Percentiles rank a stretch among this genome's conserved stretches.
Conservation (phyloP, 495 filamentous ascomycete genomes). For the Talaromyces wortmannii region DNA sequence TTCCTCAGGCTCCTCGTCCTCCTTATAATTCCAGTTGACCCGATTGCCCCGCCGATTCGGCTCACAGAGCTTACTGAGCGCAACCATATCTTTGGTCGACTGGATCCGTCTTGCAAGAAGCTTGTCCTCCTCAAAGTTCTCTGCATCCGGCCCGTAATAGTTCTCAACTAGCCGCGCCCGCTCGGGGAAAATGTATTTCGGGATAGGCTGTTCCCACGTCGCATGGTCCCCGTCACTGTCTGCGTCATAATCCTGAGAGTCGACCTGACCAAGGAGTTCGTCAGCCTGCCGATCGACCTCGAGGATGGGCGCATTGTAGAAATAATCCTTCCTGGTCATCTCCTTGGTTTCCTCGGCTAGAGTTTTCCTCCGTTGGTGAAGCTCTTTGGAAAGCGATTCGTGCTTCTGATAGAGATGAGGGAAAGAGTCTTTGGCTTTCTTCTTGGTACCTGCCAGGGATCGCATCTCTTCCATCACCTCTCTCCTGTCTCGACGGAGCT, state of each 20-base stretch:
- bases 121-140: conserved; percentile 18
- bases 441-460: conserved; percentile 18
- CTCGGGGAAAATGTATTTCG: conserved; percentile 17
- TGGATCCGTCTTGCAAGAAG: conserved; percentile 18
- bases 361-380: conserved; percentile 15
- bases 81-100: conserved; percentile 21
- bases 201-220: conserved; percentile 12
- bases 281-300: conserved; percentile 21
- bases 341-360: conserved; percentile 14
- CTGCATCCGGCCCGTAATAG: conserved; percentile 19
- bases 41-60: conserved; percentile 17
- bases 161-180: conserved; percentile 18
- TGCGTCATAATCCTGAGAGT: conserved; percentile 11
- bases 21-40: conserved; percentile 15
- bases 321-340: conserved; percentile 22
- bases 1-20: conserved; percentile 3
- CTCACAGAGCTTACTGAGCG: conserved; percentile 13
- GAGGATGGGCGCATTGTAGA: conserved; percentile 15
- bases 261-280: conserved; percentile 13
- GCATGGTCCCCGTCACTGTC: conserved; percentile 12
- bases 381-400: conserved; percentile 12
- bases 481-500: conserved; percentile 20
- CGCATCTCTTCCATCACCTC: conserved; percentile 22
- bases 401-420: conserved; percentile 19
- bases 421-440: conserved; percentile 13